Conservation (phyloP, 2,329 filamentous ascomycete species). For the Coniochaeta ligniaria region DNA sequence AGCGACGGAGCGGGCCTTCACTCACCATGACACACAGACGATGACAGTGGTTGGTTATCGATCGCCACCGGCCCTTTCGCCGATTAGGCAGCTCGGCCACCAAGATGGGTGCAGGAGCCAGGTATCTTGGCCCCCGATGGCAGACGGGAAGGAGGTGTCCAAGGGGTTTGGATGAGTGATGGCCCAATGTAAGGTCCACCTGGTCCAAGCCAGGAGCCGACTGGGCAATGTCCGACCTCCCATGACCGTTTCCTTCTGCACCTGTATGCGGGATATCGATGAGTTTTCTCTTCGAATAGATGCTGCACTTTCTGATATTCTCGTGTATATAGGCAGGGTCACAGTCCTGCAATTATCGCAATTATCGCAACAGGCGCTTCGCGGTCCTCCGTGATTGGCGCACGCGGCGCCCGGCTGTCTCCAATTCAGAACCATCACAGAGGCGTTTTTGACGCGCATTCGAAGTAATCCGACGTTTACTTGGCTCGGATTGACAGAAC, state of each 20-base stretch:
- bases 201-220: neutral
- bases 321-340: neutral
- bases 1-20: neutral
- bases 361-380: neutral
- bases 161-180: neutral
- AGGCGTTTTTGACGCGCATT: neutral
- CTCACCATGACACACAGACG: neutral
- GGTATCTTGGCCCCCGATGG: neutral
- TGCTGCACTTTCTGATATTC: neutral
- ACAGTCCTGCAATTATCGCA: neutral
- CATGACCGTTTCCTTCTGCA: neutral
- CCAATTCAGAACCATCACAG: neutral
- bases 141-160: neutral
- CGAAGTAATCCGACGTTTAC: neutral
- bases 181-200: neutral
- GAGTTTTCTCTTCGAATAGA: neutral
- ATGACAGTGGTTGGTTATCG: neutral
- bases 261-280: neutral
- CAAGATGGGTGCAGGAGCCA: neutral
- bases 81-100: neutral
- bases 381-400: neutral
- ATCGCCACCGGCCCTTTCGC: neutral
- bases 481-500: neutral
- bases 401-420: conserved; percentile 1
- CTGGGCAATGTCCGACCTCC: neutral